phyloP scores from a whole-genome alignment of 257 asterid genomes.

The Fraxinus quadrangulata region DNA sequence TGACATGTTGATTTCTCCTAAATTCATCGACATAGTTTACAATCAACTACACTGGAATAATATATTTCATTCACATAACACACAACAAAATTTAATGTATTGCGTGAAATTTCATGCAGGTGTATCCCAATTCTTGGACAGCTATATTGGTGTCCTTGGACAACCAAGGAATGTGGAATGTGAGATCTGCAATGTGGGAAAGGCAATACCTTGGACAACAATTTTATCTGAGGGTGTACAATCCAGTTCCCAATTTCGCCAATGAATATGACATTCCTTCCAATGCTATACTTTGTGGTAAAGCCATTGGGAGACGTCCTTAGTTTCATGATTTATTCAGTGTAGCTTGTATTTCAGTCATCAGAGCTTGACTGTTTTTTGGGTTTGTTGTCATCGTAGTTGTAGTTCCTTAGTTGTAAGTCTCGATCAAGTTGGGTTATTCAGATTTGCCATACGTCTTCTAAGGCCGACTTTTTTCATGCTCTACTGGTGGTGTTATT shows the following conservation, averaged over 20 bases:
- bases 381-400: slow-evolving; percentile 12
- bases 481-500: neutral
- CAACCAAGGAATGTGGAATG: slow-evolving; percentile 98
- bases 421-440: neutral
- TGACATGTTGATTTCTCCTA: neutral
- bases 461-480: neutral
- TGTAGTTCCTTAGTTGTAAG: slow-evolving; percentile 29
- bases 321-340: slow-evolving; percentile 25
- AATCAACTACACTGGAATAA: neutral
- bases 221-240: slow-evolving; percentile 73
- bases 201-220: slow-evolving; percentile 93
- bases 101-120: slow-evolving; percentile 43
- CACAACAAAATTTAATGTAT: neutral
- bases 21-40: neutral
- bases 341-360: slow-evolving; percentile 41
- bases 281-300: slow-evolving; percentile 83
- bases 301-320: slow-evolving; percentile 59
- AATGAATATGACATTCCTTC: slow-evolving; percentile 73
- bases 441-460: slow-evolving; percentile 1
- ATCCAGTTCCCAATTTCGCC: slow-evolving; percentile 48
- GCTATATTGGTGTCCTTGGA: slow-evolving; percentile 77
- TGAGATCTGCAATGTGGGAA: slow-evolving; percentile 93
- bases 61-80: neutral
- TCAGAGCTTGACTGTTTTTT: slow-evolving; percentile 58
- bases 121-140: slow-evolving; percentile 88